phyloP scores from a whole-genome alignment of 768 basidiomycete genomes.

The Termitomyces sp. region DNA sequence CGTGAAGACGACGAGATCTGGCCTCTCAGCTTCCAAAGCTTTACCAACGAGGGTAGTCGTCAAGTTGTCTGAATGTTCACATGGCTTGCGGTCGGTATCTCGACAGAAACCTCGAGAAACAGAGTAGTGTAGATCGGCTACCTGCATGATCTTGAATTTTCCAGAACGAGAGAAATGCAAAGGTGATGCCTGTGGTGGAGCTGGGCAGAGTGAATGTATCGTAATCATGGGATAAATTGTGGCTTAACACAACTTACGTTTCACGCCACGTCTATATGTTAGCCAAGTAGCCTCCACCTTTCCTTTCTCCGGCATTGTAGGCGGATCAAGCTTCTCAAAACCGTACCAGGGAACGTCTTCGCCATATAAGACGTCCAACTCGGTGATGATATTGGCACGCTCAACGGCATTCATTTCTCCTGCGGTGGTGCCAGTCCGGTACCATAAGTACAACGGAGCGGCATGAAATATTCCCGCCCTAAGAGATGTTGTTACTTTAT shows the following conservation, averaged over 20 bases:
- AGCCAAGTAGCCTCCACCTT: constrained; percentile 52
- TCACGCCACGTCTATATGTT: constrained; percentile 68
- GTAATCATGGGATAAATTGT: background rate
- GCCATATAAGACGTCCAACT: constrained; percentile 88
- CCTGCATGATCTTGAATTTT: constrained; percentile 82
- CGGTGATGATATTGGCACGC: constrained; percentile 68
- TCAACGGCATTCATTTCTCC: constrained; percentile 55
- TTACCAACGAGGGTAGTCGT: constrained; percentile 68
- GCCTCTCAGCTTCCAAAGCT: constrained; percentile 75
- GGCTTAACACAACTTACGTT: constrained; percentile 39
- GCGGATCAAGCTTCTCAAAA: constrained; percentile 65
- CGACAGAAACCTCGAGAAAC: constrained; percentile 74
- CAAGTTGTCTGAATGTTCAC: constrained; percentile 66
- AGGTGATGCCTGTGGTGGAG: constrained; percentile 64
- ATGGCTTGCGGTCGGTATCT: constrained; percentile 60
- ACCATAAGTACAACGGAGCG: constrained; percentile 72
- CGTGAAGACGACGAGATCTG: constrained; percentile 86
- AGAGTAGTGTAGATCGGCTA: constrained; percentile 93
- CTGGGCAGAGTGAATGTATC: constrained; percentile 27
- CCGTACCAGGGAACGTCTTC: constrained; percentile 83
- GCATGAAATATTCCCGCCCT: constrained; percentile 55
- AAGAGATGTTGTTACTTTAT: constrained; percentile 54
- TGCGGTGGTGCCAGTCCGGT: constrained; percentile 60
- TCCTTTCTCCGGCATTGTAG: constrained; percentile 43
- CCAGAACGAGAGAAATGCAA: constrained; percentile 81